A percentile compares a stretch with the other conserved stretches of the same genome.
Conservation (phyloP, 2,329 filamentous ascomycete genomes). For the Fusarium sp. region DNA sequence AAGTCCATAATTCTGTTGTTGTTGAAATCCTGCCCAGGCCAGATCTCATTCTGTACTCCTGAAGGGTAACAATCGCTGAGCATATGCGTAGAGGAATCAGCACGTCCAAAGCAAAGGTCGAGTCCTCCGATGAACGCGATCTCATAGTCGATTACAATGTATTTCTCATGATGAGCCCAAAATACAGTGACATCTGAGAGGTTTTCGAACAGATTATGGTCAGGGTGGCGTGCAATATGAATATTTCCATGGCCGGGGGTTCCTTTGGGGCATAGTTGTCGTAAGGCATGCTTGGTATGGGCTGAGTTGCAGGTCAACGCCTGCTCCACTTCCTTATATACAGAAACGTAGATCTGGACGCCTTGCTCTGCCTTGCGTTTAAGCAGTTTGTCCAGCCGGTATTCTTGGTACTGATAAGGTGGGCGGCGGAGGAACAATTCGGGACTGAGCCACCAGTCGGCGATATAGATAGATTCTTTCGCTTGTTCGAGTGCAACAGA, state of each 20-base stretch:
- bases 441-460: slow-evolving; percentile 96
- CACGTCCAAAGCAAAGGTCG: slow-evolving; percentile 95
- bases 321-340: slow-evolving; percentile 89
- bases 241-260: slow-evolving; percentile 90
- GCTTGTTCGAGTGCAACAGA: slow-evolving; percentile 90
- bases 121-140: slow-evolving; percentile 94
- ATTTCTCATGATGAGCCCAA: slow-evolving; percentile 98
- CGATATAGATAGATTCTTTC: slow-evolving; percentile 94
- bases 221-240: slow-evolving; percentile 87
- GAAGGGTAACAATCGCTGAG: slow-evolving; percentile 88
- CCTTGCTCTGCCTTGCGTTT: slow-evolving; percentile 92
- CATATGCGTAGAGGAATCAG: slow-evolving; percentile 87
- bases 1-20: slow-evolving; percentile 98
- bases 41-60: slow-evolving; percentile 85
- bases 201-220: slow-evolving; percentile 95
- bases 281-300: slow-evolving; percentile 81
- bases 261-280: slow-evolving; percentile 80
- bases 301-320: slow-evolving; percentile 91
- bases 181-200: slow-evolving; percentile 86
- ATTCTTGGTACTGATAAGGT: slow-evolving; percentile 85
- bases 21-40: slow-evolving; percentile 97
- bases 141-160: slow-evolving; percentile 92
- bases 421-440: slow-evolving; percentile 89
- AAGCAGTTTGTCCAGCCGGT: slow-evolving; percentile 85
- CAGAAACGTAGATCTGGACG: slow-evolving; percentile 92